phyloP scores from a whole-genome alignment of 371 early-diverging fungal species.

The Fennellomyces sp. region DNA sequence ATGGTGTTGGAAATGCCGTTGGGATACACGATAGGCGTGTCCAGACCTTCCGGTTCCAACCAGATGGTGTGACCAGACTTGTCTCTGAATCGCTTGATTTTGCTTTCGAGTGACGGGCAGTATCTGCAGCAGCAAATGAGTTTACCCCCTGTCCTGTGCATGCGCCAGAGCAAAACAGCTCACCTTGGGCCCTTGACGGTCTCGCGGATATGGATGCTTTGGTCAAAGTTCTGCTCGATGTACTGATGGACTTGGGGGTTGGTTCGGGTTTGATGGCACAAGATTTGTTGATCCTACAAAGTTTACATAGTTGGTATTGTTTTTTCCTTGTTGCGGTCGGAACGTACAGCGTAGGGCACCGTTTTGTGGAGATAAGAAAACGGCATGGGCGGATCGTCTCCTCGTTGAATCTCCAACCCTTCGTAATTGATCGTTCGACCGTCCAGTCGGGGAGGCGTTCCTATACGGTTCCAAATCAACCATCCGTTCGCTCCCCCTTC shows the following conservation, averaged over 20 bases:
- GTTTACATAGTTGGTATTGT: neutral
- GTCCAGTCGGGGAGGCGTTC: slow-evolving; percentile 83
- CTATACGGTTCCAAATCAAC: slow-evolving; percentile 13
- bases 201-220: slow-evolving; percentile 83
- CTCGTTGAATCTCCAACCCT: slow-evolving; percentile 65
- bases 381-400: slow-evolving; percentile 77
- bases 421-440: slow-evolving; percentile 77
- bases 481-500: no score
- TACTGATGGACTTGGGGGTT: slow-evolving; percentile 70
- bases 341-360: slow-evolving; percentile 62
- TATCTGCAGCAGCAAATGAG: slow-evolving; percentile 41
- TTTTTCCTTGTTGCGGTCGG: neutral
- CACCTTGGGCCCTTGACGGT: slow-evolving; percentile 83
- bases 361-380: slow-evolving; percentile 76
- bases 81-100: slow-evolving; percentile 74
- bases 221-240: slow-evolving; percentile 73
- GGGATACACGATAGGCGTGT: slow-evolving; percentile 77
- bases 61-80: slow-evolving; percentile 75
- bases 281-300: slow-evolving; percentile 60
- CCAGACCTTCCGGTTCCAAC: slow-evolving; percentile 83
- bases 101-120: slow-evolving; percentile 86
- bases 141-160: no score
- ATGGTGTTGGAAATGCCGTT: slow-evolving; percentile 87
- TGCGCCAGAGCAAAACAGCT: neutral
- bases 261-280: slow-evolving; percentile 82